A percentile compares a stretch with the other conserved stretches of the same genome.
Evolutionary conservation across 305 asterid genomes (phyloP).

Genomic region (Solanum hybrid): DNA sequence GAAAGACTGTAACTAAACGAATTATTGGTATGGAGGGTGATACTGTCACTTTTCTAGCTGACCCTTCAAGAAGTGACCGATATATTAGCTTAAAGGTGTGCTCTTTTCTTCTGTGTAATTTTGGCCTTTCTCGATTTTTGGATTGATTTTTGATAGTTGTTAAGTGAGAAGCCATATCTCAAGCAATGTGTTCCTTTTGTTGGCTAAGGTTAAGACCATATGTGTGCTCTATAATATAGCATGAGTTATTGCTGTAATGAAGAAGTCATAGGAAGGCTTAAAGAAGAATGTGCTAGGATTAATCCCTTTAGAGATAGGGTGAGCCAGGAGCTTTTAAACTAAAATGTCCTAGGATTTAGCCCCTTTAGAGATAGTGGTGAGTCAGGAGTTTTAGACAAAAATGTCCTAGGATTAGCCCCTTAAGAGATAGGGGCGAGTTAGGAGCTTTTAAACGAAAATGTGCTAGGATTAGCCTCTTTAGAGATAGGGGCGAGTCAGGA

Average conservation of each 20-base stretch:
- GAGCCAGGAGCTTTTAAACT: background rate
- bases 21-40: constrained; percentile 77
- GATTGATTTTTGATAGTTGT: background rate
- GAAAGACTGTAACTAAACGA: constrained; percentile 68
- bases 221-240: background rate
- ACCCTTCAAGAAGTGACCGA: constrained; percentile 44
- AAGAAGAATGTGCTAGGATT: background rate
- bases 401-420: background rate
- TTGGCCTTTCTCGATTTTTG: background rate
- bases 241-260: background rate
- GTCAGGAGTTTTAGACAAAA: background rate
- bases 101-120: background rate
- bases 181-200: background rate
- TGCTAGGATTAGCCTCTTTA: background rate
- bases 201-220: background rate
- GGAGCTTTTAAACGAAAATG: background rate
- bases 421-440: background rate
- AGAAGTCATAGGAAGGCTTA: background rate
- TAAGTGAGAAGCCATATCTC: background rate
- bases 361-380: background rate
- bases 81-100: constrained; percentile 45
- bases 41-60: constrained; percentile 47
- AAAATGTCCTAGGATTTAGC: background rate
- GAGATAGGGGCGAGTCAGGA: background rate
- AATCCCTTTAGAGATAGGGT: background rate